Conservation (phyloP, 2,329 filamentous ascomycete genomes). For the Claviceps pazoutovae region DNA sequence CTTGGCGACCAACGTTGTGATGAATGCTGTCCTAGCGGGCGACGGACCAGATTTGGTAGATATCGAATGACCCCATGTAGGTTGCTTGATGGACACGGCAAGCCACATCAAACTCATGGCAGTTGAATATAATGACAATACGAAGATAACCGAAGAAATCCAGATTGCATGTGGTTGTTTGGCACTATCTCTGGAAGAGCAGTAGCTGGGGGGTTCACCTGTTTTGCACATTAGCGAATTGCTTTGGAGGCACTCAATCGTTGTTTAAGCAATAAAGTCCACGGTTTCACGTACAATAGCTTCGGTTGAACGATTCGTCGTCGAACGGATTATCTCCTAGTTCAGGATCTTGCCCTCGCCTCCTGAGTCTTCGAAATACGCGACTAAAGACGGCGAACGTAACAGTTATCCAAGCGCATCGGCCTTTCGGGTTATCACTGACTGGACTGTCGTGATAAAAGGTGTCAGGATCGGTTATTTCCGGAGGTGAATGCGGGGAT, state of each 20-base stretch:
- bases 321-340: background rate
- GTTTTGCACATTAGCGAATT: background rate
- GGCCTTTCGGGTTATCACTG: background rate
- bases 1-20: conserved; percentile 60
- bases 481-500: background rate
- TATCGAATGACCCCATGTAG: conserved; percentile 46
- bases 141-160: conserved; percentile 33
- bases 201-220: conserved; percentile 19
- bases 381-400: background rate
- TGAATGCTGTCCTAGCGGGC: conserved; percentile 49
- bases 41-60: too few relatives aligned
- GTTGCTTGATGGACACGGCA: conserved; percentile 44
- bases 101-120: conserved; percentile 53
- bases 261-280: background rate
- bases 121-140: conserved; percentile 48
- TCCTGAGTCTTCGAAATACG: background rate
- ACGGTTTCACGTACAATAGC: conserved; percentile 15
- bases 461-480: background rate
- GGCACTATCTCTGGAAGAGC: conserved; percentile 19
- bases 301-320: conserved; percentile 18
- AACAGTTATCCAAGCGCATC: background rate
- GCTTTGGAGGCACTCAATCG: too few relatives aligned
- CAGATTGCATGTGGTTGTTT: conserved; percentile 25
- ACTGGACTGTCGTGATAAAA: background rate
- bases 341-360: background rate